These are phyloP conservation scores for Nicotiana knightiana DNA, from an alignment of 257 asterid genomes.

Conservation along the genomic window DNA sequence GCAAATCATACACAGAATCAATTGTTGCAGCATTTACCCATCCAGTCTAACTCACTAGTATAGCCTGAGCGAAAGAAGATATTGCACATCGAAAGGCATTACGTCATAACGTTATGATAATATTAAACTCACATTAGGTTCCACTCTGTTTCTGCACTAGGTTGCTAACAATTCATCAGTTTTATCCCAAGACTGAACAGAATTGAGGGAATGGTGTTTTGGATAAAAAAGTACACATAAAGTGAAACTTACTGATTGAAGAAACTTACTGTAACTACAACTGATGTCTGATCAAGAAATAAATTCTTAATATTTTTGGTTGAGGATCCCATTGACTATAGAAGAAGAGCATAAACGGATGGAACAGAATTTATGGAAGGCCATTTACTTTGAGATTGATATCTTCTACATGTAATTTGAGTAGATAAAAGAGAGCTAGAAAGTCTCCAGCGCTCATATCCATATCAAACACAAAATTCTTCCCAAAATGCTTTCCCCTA, in stretches of 20 bases:
- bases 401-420: constrained; percentile 55
- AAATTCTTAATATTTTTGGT: not conserved
- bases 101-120: not conserved
- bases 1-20: constrained; percentile 65
- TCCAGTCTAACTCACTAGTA: constrained; percentile 70
- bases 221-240: not conserved
- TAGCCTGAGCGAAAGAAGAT: constrained; percentile 38
- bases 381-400: constrained; percentile 60
- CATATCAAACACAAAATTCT: constrained; percentile 73
- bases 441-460: constrained; percentile 96
- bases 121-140: not conserved
- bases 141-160: not conserved
- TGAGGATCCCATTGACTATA: not conserved
- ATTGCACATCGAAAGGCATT: constrained; percentile 6
- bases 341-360: not conserved
- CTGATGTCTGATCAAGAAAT: not conserved
- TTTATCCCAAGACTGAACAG: not conserved
- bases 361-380: not conserved
- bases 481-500: constrained; percentile 45
- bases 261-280: not conserved
- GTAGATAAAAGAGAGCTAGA: constrained; percentile 76
- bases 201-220: not conserved
- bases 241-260: not conserved
- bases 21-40: constrained; percentile 90
- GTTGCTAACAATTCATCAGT: not conserved